Percentiles rank a stretch among this genome's conserved stretches.
These are phyloP conservation scores for Ramichloridium luteum DNA, from an alignment of 2,329 filamentous ascomycete genomes.

Conservation along the genomic window DNA sequence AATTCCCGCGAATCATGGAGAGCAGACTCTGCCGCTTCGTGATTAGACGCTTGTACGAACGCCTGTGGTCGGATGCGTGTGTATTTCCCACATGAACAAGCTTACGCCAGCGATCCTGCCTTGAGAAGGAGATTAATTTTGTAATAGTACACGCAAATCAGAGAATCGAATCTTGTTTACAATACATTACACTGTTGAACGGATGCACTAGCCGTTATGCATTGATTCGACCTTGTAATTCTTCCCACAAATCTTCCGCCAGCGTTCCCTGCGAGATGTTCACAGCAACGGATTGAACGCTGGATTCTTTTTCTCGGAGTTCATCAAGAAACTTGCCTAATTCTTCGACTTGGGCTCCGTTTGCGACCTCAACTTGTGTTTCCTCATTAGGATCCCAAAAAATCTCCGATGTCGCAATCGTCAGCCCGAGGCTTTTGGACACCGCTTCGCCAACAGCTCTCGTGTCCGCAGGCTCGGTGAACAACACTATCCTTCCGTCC, in stretches of 20 bases:
- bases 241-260: constrained; percentile 17
- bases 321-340: constrained; percentile 49
- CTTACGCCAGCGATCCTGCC: too few relatives aligned
- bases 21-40: too few relatives aligned
- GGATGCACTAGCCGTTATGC: constrained; percentile 3
- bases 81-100: too few relatives aligned
- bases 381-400: constrained; percentile 77
- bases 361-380: constrained; percentile 53
- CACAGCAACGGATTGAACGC: constrained; percentile 67
- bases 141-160: too few relatives aligned
- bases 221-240: constrained; percentile 16
- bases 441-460: constrained; percentile 53
- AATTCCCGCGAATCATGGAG: too few relatives aligned
- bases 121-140: too few relatives aligned
- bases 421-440: constrained; percentile 49
- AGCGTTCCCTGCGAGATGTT: constrained; percentile 42
- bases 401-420: constrained; percentile 64
- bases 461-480: constrained; percentile 54
- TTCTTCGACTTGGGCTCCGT: constrained; percentile 41
- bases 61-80: too few relatives aligned
- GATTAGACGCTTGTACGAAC: too few relatives aligned
- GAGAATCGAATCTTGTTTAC: too few relatives aligned
- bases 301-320: constrained; percentile 51
- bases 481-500: constrained; percentile 59
- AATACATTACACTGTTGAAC: too few relatives aligned